A percentile compares a stretch with the other conserved stretches of the same genome.
Evolutionary conservation across 148 eudicot species (phyloP).

Genomic region (Dysphania ambrosioides): DNA sequence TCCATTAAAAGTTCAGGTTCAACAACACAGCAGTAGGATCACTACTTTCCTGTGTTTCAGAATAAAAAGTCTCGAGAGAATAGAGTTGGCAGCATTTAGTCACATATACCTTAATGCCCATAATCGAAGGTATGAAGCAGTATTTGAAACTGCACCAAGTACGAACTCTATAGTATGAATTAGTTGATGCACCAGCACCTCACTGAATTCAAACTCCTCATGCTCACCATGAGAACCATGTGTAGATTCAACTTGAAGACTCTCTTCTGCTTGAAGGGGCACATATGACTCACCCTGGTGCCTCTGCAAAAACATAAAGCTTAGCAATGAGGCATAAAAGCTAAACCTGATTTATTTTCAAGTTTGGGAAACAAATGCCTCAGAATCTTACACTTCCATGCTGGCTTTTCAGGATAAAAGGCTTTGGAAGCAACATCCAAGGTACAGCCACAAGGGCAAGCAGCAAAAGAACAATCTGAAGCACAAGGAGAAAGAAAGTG

Average conservation of each 20-base stretch:
- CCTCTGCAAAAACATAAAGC: conserved; percentile 49
- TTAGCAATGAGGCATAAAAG: conserved; percentile 20
- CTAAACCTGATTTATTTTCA: background rate
- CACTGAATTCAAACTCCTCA: conserved; percentile 94
- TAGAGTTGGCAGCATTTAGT: background rate
- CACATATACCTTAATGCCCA: conserved; percentile 88
- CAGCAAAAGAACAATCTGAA: conserved; percentile 67
- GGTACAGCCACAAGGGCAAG: conserved; percentile 92
- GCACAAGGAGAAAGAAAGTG: conserved; percentile 16
- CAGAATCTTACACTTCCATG: conserved; percentile 54
- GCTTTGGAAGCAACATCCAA: conserved; percentile 98
- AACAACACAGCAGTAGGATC: background rate
- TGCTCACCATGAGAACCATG: conserved; percentile 81
- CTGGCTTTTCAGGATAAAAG: conserved; percentile 76
- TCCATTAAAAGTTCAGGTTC: background rate
- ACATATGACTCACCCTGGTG: conserved; percentile 75
- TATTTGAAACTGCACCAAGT: conserved; percentile 97
- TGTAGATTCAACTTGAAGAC: conserved; percentile 54
- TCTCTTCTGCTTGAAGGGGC: conserved; percentile 58
- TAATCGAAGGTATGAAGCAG: conserved; percentile 95
- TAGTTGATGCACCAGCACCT: conserved; percentile 90
- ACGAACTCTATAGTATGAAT: conserved; percentile 97
- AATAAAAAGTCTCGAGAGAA: background rate
- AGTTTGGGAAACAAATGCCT: conserved; percentile 1
- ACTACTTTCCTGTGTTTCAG: no score